Base-by-base conservation (phyloP, 225 moss, liverwort and hornwort species). In the Asterella californica region DNA sequence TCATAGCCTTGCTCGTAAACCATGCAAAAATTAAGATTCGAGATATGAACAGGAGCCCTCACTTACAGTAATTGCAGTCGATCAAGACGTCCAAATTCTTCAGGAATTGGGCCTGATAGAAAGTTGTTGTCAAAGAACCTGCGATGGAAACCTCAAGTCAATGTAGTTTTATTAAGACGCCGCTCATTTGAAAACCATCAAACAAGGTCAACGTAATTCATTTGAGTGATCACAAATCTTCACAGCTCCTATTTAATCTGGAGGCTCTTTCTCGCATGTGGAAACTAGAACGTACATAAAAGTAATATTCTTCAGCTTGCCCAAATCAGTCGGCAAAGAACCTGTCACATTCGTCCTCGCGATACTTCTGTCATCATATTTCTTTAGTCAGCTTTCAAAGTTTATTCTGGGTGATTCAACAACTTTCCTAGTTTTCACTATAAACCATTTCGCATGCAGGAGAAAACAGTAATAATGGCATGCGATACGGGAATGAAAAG, bases 271-370 rank as follows among this genome's bases (percentile, higher is more conserved):
- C 25, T 57, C 15, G 60, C 30, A 24, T n/a, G 22, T 14, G 34
- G 19, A 38, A 25, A 64, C 3, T 34, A 76, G 33, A 70, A 69
- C 70, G 60, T 70, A 49, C n/a, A 4, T 29, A 45, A 33, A 75
- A 42, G 74, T 3, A 6, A 74, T 49, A 74, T 74, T 54, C 52
- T 53, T 52, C 50, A 74, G 11, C 24, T 25, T 61, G 38, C 77
- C 64, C 54, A 77, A 77, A 61, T 77, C 77, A 38, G 42, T 24
- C 10, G 77, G 77, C 77, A 77, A 62, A 61, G 24, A 45, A 64
- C 77, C 77, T 38, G 77, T 63, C 42, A 77, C 42, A 22, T 77
- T 77, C 50, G 77, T 77, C 11, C 61, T 63, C 15, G 77, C 77
- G 38, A 77, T 77, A 30, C 30, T 62, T 54, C 77, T 77, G 77